Evolutionary conservation across 106 monocot genomes (phyloP), one percentile per base, ranked within the genome.

Genomic region (Gastrodia elata): DNA sequence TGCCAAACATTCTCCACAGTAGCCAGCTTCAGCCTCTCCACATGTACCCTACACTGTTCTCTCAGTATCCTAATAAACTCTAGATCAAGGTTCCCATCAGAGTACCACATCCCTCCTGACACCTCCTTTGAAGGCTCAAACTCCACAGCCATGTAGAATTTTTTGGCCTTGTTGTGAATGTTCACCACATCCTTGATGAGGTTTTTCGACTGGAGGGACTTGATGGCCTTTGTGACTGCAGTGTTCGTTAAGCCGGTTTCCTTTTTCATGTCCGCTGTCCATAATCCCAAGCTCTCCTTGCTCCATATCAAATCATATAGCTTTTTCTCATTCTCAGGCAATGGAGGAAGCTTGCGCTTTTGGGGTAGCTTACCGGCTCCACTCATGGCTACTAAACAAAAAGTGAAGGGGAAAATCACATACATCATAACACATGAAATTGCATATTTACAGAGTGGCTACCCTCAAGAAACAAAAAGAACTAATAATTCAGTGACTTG

Each of bases 31-130:
- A 71, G 41, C 40, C 8, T 68, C 3, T 70, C 80, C 33, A 93
- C 65, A 65, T 82, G 75, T 26, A 22, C 71, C 39, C 38, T 41
- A 72, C 85, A 85, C 9, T 68, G 74, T 10, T 39, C 34, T 33
- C 76, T 75, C 39, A 90, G 28, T 35, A 75, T 57, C 15, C 22
- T 40, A 52, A 93, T 84, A 77, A 83, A 79, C 9, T 79, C 85
- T 1, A 59, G 64, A 38, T 93, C 85, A 0, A 93, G 77, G 28
- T 15, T 59, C 18, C 93, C 93, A 0, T 85, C 78, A 22, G 80
- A 75, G 52, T 85, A 93, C 90, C 90, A 93, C 1, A 80, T 38
- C 8, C 93, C 90, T 9, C 93, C 90, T 2, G 90, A 74, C 14
- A 93, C 74, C 64, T 87, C 87, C 32, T 78, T 68, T 2, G 83